Conservation (phyloP, 1,284 basidiomycete species). For the Hemileccinum hortonii region DNA sequence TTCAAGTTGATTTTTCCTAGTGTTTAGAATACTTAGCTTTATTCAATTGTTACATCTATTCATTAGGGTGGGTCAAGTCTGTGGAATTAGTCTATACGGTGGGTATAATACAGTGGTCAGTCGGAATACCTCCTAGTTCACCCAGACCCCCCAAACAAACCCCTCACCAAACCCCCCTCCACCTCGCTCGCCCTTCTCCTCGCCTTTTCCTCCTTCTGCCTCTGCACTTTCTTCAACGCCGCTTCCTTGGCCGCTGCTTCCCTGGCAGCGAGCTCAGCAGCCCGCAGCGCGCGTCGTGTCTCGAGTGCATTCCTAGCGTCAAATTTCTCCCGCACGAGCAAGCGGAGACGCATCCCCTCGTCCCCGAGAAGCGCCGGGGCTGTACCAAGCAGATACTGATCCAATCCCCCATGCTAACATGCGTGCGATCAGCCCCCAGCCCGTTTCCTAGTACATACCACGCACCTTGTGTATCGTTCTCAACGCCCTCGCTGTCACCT, state of each 20-base stretch:
- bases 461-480: conserved; percentile 79
- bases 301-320: conserved; percentile 30
- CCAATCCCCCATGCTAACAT: conserved; percentile 69
- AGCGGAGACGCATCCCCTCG: conserved; percentile 72
- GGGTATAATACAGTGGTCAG: background rate
- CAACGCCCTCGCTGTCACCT: conserved; percentile 72
- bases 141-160: conserved; percentile 18
- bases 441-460: too few species aligned
- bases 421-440: background rate
- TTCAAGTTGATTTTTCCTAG: background rate
- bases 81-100: conserved; percentile 5
- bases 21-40: conserved; percentile 9
- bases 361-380: conserved; percentile 64
- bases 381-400: conserved; percentile 73
- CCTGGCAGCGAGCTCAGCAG: conserved; percentile 20
- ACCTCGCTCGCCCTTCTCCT: conserved; percentile 3
- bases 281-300: conserved; percentile 12
- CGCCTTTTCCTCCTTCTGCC: conserved; percentile 9
- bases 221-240: conserved; percentile 10
- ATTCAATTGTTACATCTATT: background rate
- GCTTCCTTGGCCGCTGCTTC: conserved; percentile 14
- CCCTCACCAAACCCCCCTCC: conserved; percentile 17
- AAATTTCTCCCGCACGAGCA: conserved; percentile 51
- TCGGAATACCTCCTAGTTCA: background rate
- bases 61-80: background rate